These are phyloP conservation scores for Schizosaccharomyces japonicus DNA, from an alignment of 805 yeast genomes.

Conservation along the genomic window DNA sequence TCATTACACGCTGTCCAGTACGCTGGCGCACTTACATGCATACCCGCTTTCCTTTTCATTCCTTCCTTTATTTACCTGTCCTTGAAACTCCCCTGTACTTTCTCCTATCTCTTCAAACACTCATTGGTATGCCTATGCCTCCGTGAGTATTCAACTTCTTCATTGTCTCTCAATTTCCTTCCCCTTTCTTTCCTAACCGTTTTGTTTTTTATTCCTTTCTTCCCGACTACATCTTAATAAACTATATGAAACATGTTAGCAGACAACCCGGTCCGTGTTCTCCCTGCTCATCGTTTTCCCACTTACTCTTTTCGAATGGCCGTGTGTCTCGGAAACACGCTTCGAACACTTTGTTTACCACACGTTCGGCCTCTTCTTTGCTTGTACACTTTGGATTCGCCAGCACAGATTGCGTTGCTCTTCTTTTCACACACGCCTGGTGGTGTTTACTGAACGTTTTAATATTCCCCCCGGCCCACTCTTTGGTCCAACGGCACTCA, in stretches of 20 bases:
- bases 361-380: conserved; percentile 48
- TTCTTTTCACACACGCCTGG: conserved; percentile 70
- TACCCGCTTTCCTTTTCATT: neutral
- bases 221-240: no score
- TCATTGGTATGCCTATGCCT: no score
- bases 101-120: neutral
- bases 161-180: no score
- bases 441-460: conserved; percentile 48
- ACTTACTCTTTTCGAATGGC: conserved; percentile 80
- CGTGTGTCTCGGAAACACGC: conserved; percentile 86
- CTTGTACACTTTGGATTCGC: conserved; percentile 67
- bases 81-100: neutral
- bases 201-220: no score
- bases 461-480: conserved; percentile 35
- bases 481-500: conserved; percentile 78
- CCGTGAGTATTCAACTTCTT: no score
- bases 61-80: neutral
- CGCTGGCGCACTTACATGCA: neutral
- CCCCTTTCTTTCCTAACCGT: no score
- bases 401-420: conserved; percentile 63
- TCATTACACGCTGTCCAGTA: neutral
- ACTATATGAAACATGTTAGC: no score
- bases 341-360: conserved; percentile 72
- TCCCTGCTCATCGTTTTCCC: no score
- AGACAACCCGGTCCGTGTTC: no score